Percentiles rank a stretch among this genome's conserved stretches.
phyloP scores from a whole-genome alignment of 108 stramenopile species.

The Cyclostephanos invisitatus region DNA sequence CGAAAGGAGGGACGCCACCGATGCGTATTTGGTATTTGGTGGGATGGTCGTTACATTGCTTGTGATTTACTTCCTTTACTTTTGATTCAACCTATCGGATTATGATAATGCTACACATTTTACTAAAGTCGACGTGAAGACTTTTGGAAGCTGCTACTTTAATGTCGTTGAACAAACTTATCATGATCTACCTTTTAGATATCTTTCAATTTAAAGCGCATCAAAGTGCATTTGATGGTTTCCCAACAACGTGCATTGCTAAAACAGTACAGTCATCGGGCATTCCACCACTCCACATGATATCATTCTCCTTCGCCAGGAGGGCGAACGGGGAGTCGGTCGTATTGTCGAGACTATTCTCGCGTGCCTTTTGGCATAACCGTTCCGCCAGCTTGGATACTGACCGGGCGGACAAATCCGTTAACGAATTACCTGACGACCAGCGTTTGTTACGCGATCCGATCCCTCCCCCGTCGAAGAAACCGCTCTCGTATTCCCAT shows the following conservation, averaged over 20 bases:
- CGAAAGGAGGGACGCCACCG: conserved; percentile 85
- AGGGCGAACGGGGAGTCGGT: conserved; percentile 95
- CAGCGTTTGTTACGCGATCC: conserved; percentile 70
- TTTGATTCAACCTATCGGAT: conserved; percentile 22
- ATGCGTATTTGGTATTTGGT: conserved; percentile 84
- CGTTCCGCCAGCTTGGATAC: conserved; percentile 54
- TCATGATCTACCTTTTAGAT: not conserved
- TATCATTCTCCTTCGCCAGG: conserved; percentile 97
- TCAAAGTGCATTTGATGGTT: conserved; percentile 15
- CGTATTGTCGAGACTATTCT: conserved; percentile 77
- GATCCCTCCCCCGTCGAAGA: conserved; percentile 72
- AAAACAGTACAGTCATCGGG: conserved; percentile 94
- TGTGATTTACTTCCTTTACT: conserved; percentile 81
- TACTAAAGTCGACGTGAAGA: not conserved
- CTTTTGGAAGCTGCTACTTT: not conserved
- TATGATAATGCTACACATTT: not conserved
- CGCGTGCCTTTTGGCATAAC: conserved; percentile 69
- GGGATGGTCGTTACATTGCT: conserved; percentile 76
- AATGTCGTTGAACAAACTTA: too few species aligned
- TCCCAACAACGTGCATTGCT: conserved; percentile 85
- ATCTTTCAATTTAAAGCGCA: conserved; percentile 2
- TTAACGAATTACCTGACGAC: conserved; percentile 65
- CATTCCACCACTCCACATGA: conserved; percentile 98
- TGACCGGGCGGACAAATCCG: conserved; percentile 48
- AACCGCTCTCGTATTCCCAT: conserved; percentile 90